Conservation (phyloP, 169 alveolate species). For the Eimeria sp. region DNA sequence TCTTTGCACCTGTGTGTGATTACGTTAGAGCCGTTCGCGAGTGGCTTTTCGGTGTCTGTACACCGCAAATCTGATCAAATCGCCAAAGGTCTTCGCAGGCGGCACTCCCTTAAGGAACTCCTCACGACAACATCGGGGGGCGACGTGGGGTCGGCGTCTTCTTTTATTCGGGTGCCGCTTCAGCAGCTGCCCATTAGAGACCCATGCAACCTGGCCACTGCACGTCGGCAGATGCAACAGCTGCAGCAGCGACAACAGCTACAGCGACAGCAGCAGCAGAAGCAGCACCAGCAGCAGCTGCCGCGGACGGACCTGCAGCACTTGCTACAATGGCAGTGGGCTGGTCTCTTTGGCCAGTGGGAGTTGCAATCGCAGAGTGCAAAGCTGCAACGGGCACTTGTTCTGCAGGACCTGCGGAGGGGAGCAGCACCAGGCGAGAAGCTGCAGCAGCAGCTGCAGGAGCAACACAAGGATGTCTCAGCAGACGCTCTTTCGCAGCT, state of each 20-base stretch:
- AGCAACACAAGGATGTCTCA: neutral
- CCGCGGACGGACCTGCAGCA: slow-evolving; percentile 36
- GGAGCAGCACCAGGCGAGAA: slow-evolving; percentile 25
- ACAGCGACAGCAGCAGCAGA: slow-evolving; percentile 25
- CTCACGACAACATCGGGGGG: neutral
- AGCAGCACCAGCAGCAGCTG: slow-evolving; percentile 15
- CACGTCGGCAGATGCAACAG: neutral
- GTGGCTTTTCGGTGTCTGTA: slow-evolving; percentile 30
- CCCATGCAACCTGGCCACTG: slow-evolving; percentile 2
- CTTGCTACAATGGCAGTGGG: slow-evolving; percentile 71
- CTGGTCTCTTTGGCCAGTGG: slow-evolving; percentile 18
- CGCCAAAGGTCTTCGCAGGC: neutral
- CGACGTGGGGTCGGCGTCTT: neutral
- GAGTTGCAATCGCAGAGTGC: slow-evolving; percentile 46
- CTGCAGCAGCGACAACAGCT: neutral
- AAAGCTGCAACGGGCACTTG: slow-evolving; percentile 51
- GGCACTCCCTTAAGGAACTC: slow-evolving; percentile 21
- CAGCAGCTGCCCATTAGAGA: slow-evolving; percentile 32
- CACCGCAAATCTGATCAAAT: slow-evolving; percentile 46
- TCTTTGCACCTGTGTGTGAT: slow-evolving; percentile 13
- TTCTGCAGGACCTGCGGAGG: slow-evolving; percentile 38
- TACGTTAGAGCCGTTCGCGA: slow-evolving; percentile 53
- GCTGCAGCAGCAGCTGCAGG: slow-evolving; percentile 15
- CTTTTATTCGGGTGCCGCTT: slow-evolving; percentile 8
- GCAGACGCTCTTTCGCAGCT: slow-evolving; percentile 24